Evolutionary conservation across 768 basidiomycete species (phyloP).

Genomic region (Trametopsis cervina): DNA sequence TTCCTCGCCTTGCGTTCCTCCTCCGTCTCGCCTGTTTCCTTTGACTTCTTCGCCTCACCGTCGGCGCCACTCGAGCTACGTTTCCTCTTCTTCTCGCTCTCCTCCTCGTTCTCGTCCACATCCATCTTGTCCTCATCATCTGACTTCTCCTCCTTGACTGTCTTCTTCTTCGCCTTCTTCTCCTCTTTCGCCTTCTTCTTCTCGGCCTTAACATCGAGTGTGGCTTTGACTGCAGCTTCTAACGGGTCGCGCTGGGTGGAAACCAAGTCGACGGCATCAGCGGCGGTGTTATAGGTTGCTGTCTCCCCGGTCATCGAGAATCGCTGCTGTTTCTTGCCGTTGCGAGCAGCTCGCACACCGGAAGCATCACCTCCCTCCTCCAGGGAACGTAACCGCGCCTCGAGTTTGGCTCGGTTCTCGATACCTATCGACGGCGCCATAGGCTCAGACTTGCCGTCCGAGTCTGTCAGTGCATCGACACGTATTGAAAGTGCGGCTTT

Average conservation of each 20-base stretch:
- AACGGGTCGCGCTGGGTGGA: conserved; percentile 82
- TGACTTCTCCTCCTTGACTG: conserved; percentile 38
- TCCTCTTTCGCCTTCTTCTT: conserved; percentile 79
- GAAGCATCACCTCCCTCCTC: conserved; percentile 76
- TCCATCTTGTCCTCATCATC: conserved; percentile 34
- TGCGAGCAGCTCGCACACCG: conserved; percentile 47
- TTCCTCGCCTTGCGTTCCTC: conserved; percentile 78
- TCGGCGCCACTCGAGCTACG: conserved; percentile 52
- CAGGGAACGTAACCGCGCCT: conserved; percentile 84
- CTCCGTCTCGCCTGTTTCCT: conserved; percentile 55
- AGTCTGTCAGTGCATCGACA: conserved; percentile 92
- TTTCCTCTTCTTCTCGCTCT: conserved; percentile 34
- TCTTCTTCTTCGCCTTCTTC: conserved; percentile 58
- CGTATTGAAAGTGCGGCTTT: conserved; percentile 97
- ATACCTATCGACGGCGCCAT: conserved; percentile 83
- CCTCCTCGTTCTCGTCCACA: conserved; percentile 32
- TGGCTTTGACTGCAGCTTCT: conserved; percentile 67
- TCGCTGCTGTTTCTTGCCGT: conserved; percentile 41
- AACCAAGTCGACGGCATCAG: conserved; percentile 78
- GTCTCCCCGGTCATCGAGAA: conserved; percentile 80
- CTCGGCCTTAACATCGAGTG: conserved; percentile 81
- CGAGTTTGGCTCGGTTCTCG: conserved; percentile 91
- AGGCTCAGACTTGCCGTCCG: conserved; percentile 82
- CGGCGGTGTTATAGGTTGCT: conserved; percentile 79
- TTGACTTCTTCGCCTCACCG: conserved; percentile 31